These are phyloP conservation scores for Penicillium diatomitis DNA, from an alignment of 495 filamentous ascomycete species.

Conservation along the genomic window DNA sequence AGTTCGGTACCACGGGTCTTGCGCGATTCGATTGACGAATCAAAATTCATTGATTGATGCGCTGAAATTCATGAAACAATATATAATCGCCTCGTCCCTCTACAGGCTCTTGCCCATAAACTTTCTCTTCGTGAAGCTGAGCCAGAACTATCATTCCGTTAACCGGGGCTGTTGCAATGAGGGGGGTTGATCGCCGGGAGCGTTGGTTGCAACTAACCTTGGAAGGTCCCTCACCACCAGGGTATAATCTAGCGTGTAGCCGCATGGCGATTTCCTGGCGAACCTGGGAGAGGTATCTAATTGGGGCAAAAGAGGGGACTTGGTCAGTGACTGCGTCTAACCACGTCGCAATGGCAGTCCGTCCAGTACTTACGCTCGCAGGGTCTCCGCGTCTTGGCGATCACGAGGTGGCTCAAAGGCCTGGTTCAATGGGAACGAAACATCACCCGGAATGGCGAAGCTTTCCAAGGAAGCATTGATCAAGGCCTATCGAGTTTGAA, in stretches of 20 bases:
- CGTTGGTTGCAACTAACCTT: constrained; percentile 47
- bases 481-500: constrained; percentile 39
- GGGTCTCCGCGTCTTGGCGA: constrained; percentile 77
- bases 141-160: constrained; percentile 62
- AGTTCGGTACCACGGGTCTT: neutral
- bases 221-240: constrained; percentile 72
- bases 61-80: constrained; percentile 26
- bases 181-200: neutral
- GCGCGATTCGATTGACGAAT: neutral
- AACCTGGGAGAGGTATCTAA: constrained; percentile 72
- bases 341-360: neutral
- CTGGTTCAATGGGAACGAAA: constrained; percentile 86
- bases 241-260: constrained; percentile 77
- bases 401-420: constrained; percentile 70
- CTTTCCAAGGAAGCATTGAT: constrained; percentile 74
- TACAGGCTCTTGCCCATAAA: constrained; percentile 95
- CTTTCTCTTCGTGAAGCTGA: constrained; percentile 96
- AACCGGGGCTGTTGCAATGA: neutral
- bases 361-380: constrained; percentile 52
- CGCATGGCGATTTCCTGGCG: constrained; percentile 81
- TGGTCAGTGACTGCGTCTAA: constrained; percentile 3
- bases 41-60: constrained; percentile 20
- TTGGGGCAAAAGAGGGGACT: neutral
- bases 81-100: constrained; percentile 16
- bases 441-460: constrained; percentile 92